Percentiles rank a stretch among this genome's conserved stretches.
phyloP scores from a whole-genome alignment of 192 early-diverging fungal species.

The Coemansia sp. region DNA sequence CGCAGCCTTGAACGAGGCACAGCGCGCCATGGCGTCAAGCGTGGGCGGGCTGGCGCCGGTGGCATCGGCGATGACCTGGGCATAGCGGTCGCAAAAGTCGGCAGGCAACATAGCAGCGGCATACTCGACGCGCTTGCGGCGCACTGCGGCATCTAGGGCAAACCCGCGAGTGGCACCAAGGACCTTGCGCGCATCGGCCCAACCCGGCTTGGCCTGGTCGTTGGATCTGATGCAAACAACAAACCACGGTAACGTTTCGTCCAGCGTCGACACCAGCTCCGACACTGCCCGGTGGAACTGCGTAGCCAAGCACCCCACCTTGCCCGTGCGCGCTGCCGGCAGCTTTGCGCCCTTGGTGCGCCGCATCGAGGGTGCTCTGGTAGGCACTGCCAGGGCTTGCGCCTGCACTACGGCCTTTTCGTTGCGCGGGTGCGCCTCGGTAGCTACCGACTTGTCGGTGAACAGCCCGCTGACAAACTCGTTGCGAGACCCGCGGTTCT shows the following conservation, averaged over 20 bases:
- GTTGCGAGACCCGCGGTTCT: conserved; percentile 60
- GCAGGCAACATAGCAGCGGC: conserved; percentile 30
- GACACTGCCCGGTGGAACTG: conserved; percentile 68
- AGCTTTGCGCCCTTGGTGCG: conserved; percentile 61
- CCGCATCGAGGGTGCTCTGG: conserved; percentile 60
- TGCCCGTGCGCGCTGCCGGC: conserved; percentile 49
- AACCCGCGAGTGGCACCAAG: conserved; percentile 30
- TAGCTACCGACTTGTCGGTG: conserved; percentile 67
- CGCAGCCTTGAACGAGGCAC: conserved; percentile 36
- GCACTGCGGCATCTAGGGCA: conserved; percentile 20
- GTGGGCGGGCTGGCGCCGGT: conserved; percentile 17
- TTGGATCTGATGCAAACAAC: conserved; percentile 64
- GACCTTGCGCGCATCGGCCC: conserved; percentile 38
- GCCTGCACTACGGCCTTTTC: conserved; percentile 72
- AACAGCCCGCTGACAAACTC: conserved; percentile 77
- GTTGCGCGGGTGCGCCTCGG: conserved; percentile 75
- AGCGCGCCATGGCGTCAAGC: conserved; percentile 19
- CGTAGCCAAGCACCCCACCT: conserved; percentile 60
- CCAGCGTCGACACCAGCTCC: conserved; percentile 65
- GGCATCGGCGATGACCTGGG: conserved; percentile 38
- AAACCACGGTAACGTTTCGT: conserved; percentile 76
- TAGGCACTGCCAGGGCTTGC: conserved; percentile 71
- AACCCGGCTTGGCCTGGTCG: conserved; percentile 32
- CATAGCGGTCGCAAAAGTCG: conserved; percentile 53
- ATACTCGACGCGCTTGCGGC: conserved; percentile 47